Conservation (phyloP, 2,329 filamentous ascomycete genomes). For the Xylaria sp. region DNA sequence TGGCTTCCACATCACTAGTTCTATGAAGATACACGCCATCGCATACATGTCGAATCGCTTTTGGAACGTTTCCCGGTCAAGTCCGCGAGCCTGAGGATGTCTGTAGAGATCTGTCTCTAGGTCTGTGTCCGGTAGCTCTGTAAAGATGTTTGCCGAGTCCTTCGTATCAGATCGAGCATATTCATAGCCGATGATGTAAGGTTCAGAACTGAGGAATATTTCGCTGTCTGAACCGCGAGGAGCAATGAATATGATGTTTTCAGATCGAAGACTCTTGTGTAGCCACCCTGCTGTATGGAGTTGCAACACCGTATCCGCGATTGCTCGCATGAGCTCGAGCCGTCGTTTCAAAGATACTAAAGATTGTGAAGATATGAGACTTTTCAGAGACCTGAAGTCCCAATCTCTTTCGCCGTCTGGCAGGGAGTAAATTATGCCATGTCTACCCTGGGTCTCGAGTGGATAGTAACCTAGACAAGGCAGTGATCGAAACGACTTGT, state of each 20-base stretch:
- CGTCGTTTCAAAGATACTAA: constrained; percentile 31
- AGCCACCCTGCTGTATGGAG: constrained; percentile 49
- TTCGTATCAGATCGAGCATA: constrained; percentile 35
- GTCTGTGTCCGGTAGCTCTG: constrained; percentile 37
- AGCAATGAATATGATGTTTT: constrained; percentile 46
- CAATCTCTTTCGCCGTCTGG: constrained; percentile 28
- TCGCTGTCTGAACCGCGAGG: constrained; percentile 28
- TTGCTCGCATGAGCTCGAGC: constrained; percentile 35
- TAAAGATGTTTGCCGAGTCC: constrained; percentile 33
- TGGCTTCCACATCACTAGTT: too few species aligned
- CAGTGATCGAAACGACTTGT: too few species aligned
- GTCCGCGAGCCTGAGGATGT: constrained; percentile 36
- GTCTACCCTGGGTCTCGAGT: too few species aligned
- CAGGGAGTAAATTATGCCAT: constrained; percentile 37
- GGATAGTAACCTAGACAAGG: too few species aligned
- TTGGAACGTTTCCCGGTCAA: constrained; percentile 36
- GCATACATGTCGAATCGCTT: constrained; percentile 42
- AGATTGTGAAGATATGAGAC: constrained; percentile 24
- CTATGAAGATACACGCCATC: too few species aligned
- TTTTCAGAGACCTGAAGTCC: constrained; percentile 32
- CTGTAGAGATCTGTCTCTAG: constrained; percentile 39
- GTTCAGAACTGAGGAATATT: constrained; percentile 34
- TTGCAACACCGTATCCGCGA: constrained; percentile 45
- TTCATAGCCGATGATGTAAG: constrained; percentile 39
- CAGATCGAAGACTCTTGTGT: constrained; percentile 46